Evolutionary conservation across 129 eudicot species (phyloP).

Genomic region (Deinandra increscens): DNA sequence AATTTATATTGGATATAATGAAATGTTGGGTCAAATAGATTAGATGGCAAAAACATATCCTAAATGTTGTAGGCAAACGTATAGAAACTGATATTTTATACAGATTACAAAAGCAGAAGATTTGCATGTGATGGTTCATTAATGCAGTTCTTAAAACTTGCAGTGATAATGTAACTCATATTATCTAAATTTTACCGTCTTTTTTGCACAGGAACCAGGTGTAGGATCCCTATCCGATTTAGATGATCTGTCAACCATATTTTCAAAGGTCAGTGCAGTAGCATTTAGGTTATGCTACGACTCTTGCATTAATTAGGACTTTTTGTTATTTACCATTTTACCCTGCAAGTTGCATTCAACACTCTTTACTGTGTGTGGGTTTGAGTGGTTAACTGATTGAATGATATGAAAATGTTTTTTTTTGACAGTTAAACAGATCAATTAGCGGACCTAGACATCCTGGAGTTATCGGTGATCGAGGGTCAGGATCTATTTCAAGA

Average conservation of each 20-base stretch:
- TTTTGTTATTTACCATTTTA: conserved; percentile 10
- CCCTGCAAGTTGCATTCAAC: neutral
- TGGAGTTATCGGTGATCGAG: conserved; percentile 88
- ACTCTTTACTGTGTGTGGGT: conserved; percentile 8
- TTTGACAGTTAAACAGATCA: conserved; percentile 70
- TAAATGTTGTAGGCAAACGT: neutral
- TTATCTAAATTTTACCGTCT: conserved; percentile 5
- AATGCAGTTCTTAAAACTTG: conserved; percentile 3
- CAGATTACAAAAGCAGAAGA: neutral
- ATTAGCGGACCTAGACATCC: conserved; percentile 85
- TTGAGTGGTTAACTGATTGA: conserved; percentile 18
- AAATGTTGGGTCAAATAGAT: neutral
- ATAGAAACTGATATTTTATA: too few species aligned
- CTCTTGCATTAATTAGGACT: neutral
- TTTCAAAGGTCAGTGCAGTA: conserved; percentile 67
- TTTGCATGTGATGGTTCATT: neutral
- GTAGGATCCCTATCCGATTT: conserved; percentile 72
- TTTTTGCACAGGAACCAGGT: conserved; percentile 55
- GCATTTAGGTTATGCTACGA: neutral
- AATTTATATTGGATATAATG: neutral
- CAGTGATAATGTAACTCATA: neutral
- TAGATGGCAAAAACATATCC: neutral
- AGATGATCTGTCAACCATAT: conserved; percentile 89
- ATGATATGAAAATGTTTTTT: conserved; percentile 5
- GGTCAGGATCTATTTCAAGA: conserved; percentile 90